Conservation (phyloP, 2,329 filamentous ascomycete genomes). For the Aspergillus sp. region DNA sequence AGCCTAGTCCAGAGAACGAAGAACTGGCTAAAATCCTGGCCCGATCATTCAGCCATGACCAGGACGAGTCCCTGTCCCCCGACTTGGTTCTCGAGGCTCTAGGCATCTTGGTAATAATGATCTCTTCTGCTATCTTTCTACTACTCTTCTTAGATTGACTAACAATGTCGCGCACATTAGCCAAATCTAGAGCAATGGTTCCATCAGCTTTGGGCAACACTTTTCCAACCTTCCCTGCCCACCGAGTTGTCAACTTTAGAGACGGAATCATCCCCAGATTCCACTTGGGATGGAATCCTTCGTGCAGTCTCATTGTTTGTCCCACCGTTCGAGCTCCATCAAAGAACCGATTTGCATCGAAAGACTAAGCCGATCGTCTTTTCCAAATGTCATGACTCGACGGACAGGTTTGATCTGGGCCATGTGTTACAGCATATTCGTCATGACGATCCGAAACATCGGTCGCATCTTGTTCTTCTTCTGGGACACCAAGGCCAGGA, state of each 20-base stretch:
- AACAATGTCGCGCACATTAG: not conserved
- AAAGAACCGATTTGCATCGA: not conserved
- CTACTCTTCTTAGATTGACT: not conserved
- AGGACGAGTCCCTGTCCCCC: not conserved
- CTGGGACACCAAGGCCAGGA: conserved; percentile 1
- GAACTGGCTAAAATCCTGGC: not conserved
- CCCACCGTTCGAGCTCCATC: not conserved
- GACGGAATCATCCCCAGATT: not conserved
- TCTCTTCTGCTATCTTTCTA: not conserved
- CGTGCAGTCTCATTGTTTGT: not conserved
- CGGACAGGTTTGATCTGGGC: not conserved
- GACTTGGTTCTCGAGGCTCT: not conserved
- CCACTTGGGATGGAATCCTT: not conserved
- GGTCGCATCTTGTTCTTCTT: not conserved
- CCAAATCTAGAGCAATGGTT: conserved; percentile 6
- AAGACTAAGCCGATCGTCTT: not conserved
- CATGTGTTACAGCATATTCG: not conserved
- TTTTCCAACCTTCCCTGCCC: not conserved
- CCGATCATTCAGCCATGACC: not conserved
- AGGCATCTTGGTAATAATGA: not conserved
- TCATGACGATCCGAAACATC: not conserved
- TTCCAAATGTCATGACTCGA: not conserved
- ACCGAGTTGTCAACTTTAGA: not conserved
- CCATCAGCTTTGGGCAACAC: conserved; percentile 1
- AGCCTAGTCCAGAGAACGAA: not conserved